phyloP scores from a whole-genome alignment of 495 filamentous ascomycete species.

The Xanthoparmelia taractica region DNA sequence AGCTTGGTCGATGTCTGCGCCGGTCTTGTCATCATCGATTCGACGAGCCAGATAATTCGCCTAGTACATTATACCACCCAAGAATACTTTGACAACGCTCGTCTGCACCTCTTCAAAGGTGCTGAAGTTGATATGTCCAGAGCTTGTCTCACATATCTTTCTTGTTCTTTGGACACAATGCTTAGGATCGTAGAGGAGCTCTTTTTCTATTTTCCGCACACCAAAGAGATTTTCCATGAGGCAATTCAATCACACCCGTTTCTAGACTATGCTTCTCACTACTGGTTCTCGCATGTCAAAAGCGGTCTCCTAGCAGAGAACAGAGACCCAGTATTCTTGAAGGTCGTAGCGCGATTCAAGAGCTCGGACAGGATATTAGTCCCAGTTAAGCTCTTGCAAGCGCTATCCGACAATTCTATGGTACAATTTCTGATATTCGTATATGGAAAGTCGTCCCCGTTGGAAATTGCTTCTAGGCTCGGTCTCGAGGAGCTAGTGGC shows the following conservation, averaged over 20 bases:
- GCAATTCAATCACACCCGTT: background rate
- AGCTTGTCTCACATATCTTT: conserved; percentile 24
- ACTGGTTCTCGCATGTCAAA: conserved; percentile 3
- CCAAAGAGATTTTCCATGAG: too few species aligned
- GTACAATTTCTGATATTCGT: too few species aligned
- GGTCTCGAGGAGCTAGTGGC: background rate
- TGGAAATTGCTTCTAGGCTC: background rate
- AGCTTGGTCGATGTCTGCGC: conserved; percentile 32
- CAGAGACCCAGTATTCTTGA: background rate
- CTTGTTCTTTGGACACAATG: background rate
- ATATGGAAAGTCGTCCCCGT: background rate
- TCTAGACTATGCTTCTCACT: background rate
- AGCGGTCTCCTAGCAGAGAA: background rate
- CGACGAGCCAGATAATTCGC: conserved; percentile 25
- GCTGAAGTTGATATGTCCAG: conserved; percentile 18
- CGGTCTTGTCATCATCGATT: conserved; percentile 31
- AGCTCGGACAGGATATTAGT: background rate
- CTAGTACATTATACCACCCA: conserved; percentile 31
- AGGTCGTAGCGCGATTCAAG: background rate
- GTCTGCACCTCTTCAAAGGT: conserved; percentile 7
- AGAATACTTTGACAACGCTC: conserved; percentile 26
- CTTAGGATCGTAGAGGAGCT: background rate
- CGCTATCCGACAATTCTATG: too few species aligned
- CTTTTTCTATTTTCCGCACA: too few species aligned
- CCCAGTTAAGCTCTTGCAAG: background rate